phyloP scores from a whole-genome alignment of 192 early-diverging fungal species.

The Lunasporangiospora selenospora region DNA sequence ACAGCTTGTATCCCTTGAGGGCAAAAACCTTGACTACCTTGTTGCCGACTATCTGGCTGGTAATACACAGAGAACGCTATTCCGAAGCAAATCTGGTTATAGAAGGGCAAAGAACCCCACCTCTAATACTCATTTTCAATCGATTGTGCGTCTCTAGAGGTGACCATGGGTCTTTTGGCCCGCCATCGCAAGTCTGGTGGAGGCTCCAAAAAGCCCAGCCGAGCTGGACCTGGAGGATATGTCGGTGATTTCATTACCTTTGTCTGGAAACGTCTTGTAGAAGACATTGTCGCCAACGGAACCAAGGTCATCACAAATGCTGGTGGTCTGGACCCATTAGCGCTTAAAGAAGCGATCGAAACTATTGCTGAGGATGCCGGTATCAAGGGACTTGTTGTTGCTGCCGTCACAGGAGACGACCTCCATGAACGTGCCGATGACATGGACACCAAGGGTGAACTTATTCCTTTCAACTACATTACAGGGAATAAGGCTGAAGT shows the following conservation, averaged over 20 bases:
- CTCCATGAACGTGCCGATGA: slow-evolving; percentile 45
- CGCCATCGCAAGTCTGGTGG: slow-evolving; percentile 51
- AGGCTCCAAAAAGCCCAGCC: slow-evolving; percentile 46
- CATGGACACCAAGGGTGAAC: slow-evolving; percentile 29
- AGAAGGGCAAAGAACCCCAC: background rate
- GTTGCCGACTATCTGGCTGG: slow-evolving; percentile 73
- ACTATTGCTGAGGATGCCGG: slow-evolving; percentile 49
- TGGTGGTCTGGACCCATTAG: slow-evolving; percentile 66
- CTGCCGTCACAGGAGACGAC: slow-evolving; percentile 70
- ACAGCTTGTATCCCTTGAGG: slow-evolving; percentile 60
- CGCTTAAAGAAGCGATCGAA: slow-evolving; percentile 70
- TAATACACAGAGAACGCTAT: slow-evolving; percentile 7
- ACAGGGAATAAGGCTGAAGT: slow-evolving; percentile 47
- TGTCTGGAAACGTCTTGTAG: slow-evolving; percentile 54
- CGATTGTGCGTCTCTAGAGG: slow-evolving; percentile 48
- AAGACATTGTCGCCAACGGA: slow-evolving; percentile 57
- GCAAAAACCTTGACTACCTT: slow-evolving; percentile 57
- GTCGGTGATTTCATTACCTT: slow-evolving; percentile 66
- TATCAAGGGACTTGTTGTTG: slow-evolving; percentile 53
- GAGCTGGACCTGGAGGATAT: slow-evolving; percentile 57
- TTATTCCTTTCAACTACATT: slow-evolving; percentile 49
- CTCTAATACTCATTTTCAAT: background rate
- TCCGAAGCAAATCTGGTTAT: background rate
- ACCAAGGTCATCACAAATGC: slow-evolving; percentile 73
- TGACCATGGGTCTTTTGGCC: slow-evolving; percentile 74